Base-by-base conservation (phyloP, 2,329 filamentous ascomycete species). In the Beauveria bassiana region DNA sequence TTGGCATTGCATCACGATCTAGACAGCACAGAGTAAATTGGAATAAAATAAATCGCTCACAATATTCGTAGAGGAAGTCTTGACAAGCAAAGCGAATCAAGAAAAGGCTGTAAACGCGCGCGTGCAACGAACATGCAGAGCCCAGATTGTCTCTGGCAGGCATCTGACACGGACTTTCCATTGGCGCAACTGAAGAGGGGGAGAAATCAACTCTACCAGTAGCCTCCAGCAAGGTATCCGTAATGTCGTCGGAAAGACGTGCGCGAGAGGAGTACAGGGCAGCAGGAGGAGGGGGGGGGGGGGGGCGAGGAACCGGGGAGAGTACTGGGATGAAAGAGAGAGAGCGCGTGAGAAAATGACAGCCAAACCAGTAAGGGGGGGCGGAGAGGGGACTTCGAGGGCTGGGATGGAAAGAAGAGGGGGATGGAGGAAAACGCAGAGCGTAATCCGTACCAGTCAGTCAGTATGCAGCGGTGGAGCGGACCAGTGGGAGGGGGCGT, bases 401-500 rank as follows among this genome's bases (percentile, higher is more conserved):
- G 31, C 40, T n/a, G 20, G 54, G 18, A 49, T 18, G n/a, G 18
- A 22, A 26, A 57, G 54, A 8, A 47, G 54, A 46, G 54, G 51
- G 31, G 51, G 51, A 40, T 34, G 34, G 34, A 34, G 26, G 22
- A 24, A n/a, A 47, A 16, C 22, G 43, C 42, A 26, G 14, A 43
- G 34, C 7, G 42, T 46, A 20, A 3, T 26, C 24, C 24, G 24
- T 26, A 26, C 24, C 47, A 8, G 20, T 22, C 20, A 22, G 20
- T 22, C n/a, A 34, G 8, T 6, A 14, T 20, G 38, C 49, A 46
- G 26, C 18, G 55, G 58, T 53, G 58, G 46, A 53, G 38, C 14
- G 40, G 5, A n/a, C 20, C 16, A 61, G 42, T 40, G 20, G 57
- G 42, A 50, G 50, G 58, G 58, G 58, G 58, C 20, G 58, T 54